Evolutionary conservation across 805 yeast species (phyloP).

Genomic region (Starmerella vaccinii): DNA sequence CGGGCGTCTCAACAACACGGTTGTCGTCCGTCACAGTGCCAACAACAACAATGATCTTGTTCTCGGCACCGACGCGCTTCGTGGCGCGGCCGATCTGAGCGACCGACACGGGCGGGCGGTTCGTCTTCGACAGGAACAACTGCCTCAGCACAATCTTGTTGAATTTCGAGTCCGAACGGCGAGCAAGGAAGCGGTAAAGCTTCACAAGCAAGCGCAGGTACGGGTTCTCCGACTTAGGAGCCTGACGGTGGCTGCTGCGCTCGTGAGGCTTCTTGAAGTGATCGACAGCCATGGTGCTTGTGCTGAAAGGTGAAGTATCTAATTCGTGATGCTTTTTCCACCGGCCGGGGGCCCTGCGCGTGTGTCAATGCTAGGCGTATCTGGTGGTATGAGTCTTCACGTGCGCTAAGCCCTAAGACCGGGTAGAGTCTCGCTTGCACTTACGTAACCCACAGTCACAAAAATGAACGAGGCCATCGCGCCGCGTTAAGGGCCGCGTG

Average conservation of each 20-base stretch:
- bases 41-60: constrained; percentile 92
- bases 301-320: constrained; percentile 12
- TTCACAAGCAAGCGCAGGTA: constrained; percentile 96
- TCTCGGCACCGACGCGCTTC: constrained; percentile 70
- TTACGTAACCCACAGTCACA: constrained; percentile 1
- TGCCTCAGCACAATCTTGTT: constrained; percentile 92
- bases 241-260: constrained; percentile 92
- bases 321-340: constrained; percentile 17
- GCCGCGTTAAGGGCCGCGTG: too few species aligned
- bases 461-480: not conserved
- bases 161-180: constrained; percentile 97
- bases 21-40: constrained; percentile 98
- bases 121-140: constrained; percentile 93
- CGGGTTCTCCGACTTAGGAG: constrained; percentile 99
- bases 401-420: constrained; percentile 20
- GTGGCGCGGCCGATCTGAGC: constrained; percentile 82
- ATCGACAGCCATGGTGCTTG: constrained; percentile 80
- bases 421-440: not conserved
- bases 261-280: constrained; percentile 93
- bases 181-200: constrained; percentile 98
- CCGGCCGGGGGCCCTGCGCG: constrained; percentile 1
- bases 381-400: constrained; percentile 10
- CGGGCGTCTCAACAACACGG: constrained; percentile 87
- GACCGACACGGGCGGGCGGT: constrained; percentile 99
- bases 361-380: constrained; percentile 9